A percentile compares a stretch with the other conserved stretches of the same genome.
Conservation (phyloP, 2,329 filamentous ascomycete genomes). For the Cylindrodendrum hubeiense region DNA sequence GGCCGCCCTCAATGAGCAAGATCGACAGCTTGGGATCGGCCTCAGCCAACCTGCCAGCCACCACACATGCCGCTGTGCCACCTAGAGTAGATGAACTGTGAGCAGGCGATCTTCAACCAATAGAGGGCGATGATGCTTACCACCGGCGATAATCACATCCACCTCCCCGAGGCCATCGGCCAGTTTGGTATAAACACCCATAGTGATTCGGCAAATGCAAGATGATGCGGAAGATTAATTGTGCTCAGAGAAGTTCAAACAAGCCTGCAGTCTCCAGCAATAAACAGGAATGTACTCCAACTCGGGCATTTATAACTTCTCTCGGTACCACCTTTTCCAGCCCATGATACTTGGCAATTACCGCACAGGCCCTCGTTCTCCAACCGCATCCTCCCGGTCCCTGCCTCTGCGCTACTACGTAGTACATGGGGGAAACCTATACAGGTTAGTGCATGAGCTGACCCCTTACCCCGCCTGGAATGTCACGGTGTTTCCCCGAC, state of each 20-base stretch:
- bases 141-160: conserved; percentile 5
- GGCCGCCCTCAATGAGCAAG: conserved; percentile 47
- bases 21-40: conserved; percentile 45
- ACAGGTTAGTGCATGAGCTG: not conserved
- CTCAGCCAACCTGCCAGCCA: conserved; percentile 46
- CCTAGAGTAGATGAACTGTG: conserved; percentile 33
- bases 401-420: not conserved
- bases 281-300: not conserved
- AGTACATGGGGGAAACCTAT: not conserved
- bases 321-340: not conserved
- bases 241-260: not conserved
- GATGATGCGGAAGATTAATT: not conserved
- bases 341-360: not conserved
- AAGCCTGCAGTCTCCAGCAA: not conserved
- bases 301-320: not conserved
- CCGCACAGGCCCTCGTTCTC: not conserved
- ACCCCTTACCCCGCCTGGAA: not conserved
- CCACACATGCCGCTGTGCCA: conserved; percentile 47
- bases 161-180: not conserved
- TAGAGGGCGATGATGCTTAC: not conserved
- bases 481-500: not conserved
- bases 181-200: not conserved
- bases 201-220: conserved; percentile 16
- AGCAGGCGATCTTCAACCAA: not conserved
- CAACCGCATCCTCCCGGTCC: not conserved